Base-by-base conservation (phyloP, 305 asterid species). In the Ruellia speciosa region DNA sequence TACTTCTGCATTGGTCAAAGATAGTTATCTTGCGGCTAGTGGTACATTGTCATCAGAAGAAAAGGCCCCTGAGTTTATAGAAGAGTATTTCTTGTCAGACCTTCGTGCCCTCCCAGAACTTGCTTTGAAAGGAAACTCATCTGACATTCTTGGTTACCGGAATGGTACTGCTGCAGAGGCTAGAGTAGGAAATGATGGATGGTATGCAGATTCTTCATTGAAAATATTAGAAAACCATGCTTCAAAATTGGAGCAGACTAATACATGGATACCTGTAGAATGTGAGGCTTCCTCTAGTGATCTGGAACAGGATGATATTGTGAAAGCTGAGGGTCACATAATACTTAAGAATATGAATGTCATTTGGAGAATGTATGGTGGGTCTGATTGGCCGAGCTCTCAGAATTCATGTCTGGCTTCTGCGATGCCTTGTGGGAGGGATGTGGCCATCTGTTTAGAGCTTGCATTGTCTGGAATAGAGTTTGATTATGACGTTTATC, bases 1-100 rank as follows among this genome's bases (percentile, higher is more conserved):
- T 58, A 31, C 57, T 64, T 58, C 18, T 59, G 51, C 72, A 35
- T 63, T 73, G 66, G 70, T 64, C 49, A 64, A 48, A 59, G 79
- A 76, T 63, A 61, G 75, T 72, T 68, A 75, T 62, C 64, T 67
- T 66, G 85, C 65, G 55, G 77, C 78, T 56, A 47, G 62, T 64
- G 77, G 64, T 57, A 53, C 70, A 47, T 70, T 87, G 60, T 54
- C 69, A 55, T 66, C 72, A 63, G 77, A 79, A 40, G 93, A 72
- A 54, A 79, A 69, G 40, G 55, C 37, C 51, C 80, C 95, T 0
- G 84, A 72, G 50, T 58, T 89, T n/a, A 84, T 89, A 59, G 99
- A 93, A 70, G 99, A 85, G 76, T 81, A 93, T 78, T 87, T 93
- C 76, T 63, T 83, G 82, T 79, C 93, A 4, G 94, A 81, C 67